Evolutionary conservation across 2,329 filamentous ascomycete species (phyloP).

Genomic region (Penicillium olsonii): DNA sequence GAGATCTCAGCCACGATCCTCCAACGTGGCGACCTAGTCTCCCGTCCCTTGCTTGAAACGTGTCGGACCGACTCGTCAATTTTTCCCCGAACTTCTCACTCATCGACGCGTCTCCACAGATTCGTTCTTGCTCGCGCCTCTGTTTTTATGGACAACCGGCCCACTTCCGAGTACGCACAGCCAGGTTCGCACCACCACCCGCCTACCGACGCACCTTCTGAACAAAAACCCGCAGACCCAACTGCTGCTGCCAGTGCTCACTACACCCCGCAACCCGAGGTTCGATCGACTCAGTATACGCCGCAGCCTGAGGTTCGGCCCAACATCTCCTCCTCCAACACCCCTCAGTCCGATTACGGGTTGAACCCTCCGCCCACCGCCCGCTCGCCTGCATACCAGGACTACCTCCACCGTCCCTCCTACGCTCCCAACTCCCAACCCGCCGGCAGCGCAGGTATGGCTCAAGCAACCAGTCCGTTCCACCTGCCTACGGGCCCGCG

Average conservation of each 20-base stretch:
- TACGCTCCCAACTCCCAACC: conserved; percentile 69
- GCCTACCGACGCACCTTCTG: conserved; percentile 68
- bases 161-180: conserved; percentile 77
- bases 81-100: conserved; percentile 26
- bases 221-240: conserved; percentile 85
- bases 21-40: conserved; percentile 21
- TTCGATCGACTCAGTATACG: conserved; percentile 67
- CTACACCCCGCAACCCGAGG: conserved; percentile 43
- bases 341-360: conserved; percentile 86
- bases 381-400: conserved; percentile 81
- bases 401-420: conserved; percentile 82
- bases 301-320: conserved; percentile 78
- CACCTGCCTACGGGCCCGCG: conserved; percentile 57
- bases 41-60: conserved; percentile 23
- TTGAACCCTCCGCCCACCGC: conserved; percentile 69
- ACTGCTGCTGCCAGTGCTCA: conserved; percentile 65
- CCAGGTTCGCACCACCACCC: conserved; percentile 74
- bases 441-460: conserved; percentile 85
- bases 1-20: conserved; percentile 15
- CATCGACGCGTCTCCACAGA: conserved; percentile 35
- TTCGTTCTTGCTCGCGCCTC: conserved; percentile 22
- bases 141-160: conserved; percentile 60
- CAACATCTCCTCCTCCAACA: conserved; percentile 75
- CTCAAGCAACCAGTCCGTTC: conserved; percentile 99
- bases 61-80: conserved; percentile 22